Evolutionary conservation across 495 filamentous ascomycete genomes (phyloP).

Genomic region (Cairneyella variabilis): DNA sequence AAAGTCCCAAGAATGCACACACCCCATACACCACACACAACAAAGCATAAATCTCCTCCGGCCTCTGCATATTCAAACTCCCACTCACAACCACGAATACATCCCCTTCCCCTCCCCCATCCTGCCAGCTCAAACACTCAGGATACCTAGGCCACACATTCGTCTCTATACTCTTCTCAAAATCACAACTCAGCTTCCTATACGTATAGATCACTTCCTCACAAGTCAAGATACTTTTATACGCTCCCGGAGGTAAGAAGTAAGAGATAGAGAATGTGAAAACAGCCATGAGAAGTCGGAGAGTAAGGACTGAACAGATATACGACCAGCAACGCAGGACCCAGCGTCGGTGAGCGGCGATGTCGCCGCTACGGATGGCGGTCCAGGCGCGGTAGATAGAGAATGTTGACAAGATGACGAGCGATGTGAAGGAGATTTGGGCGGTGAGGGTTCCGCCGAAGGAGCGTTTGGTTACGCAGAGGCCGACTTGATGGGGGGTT

Average conservation of each 20-base stretch:
- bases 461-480: background rate
- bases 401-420: background rate
- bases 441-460: background rate
- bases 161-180: too few relatives aligned
- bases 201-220: background rate
- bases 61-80: background rate
- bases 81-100: slow-evolving; percentile 1
- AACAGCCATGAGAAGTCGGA: slow-evolving; percentile 1
- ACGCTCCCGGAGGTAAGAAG: background rate
- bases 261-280: background rate
- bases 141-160: background rate
- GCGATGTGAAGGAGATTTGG: background rate
- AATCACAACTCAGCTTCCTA: background rate
- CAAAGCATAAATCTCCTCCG: slow-evolving; percentile 7
- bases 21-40: background rate
- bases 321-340: background rate
- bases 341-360: background rate
- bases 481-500: background rate
- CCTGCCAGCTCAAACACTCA: background rate
- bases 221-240: background rate
- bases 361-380: background rate
- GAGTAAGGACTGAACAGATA: slow-evolving; percentile 2
- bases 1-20: background rate
- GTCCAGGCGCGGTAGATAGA: background rate
- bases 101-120: background rate